Percentiles rank a stretch among this genome's conserved stretches.
Conservation (phyloP, 495 filamentous ascomycete species). For the Penicillium flavigenum region DNA sequence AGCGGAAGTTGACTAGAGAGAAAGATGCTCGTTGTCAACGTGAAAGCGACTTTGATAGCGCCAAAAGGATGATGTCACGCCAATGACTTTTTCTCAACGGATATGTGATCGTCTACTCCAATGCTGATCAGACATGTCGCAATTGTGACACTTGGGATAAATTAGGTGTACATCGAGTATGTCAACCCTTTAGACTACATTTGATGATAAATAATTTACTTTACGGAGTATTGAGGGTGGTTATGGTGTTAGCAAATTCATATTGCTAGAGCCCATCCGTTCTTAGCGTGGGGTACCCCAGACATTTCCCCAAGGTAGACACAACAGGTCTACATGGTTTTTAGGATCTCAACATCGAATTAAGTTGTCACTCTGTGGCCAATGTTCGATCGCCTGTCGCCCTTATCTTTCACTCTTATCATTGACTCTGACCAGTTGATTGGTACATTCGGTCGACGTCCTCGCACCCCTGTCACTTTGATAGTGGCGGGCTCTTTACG, state of each 20-base stretch:
- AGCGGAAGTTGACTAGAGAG: slow-evolving; percentile 11
- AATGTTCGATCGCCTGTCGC: background rate
- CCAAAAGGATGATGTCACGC: background rate
- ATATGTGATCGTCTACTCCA: too few species aligned
- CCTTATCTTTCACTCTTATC: slow-evolving; percentile 4
- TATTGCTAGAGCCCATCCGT: too few species aligned
- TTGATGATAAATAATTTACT: too few species aligned
- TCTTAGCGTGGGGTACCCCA: background rate
- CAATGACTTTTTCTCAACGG: background rate
- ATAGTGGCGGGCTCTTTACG: background rate
- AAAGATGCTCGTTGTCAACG: background rate
- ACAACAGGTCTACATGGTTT: background rate
- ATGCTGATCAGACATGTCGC: too few species aligned
- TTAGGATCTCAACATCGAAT: background rate
- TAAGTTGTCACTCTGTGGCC: background rate
- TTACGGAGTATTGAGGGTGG: too few species aligned
- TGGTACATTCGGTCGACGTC: background rate
- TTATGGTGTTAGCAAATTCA: too few species aligned
- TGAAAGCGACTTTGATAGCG: background rate
- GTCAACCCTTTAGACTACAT: too few species aligned
- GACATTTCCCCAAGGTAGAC: background rate
- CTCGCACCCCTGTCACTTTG: background rate
- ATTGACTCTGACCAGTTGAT: background rate
- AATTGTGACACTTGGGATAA: too few species aligned
- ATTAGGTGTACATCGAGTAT: too few species aligned